These are phyloP conservation scores for Schwanniomyces vanrijiae DNA, from an alignment of 805 yeast species.

Conservation along the genomic window DNA sequence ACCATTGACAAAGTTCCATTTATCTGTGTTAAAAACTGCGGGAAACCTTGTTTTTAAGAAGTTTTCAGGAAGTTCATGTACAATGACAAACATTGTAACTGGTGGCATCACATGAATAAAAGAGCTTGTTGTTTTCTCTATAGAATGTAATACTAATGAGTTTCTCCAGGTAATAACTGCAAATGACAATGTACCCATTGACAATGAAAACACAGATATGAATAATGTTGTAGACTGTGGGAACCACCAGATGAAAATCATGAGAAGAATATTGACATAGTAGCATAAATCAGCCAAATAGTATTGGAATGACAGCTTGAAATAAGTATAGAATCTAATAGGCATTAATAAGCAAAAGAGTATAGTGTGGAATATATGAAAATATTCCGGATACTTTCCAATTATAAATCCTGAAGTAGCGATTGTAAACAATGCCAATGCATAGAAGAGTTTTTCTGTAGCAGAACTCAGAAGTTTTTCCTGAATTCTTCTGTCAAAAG, in stretches of 20 bases:
- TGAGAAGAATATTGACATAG: slow-evolving; percentile 72
- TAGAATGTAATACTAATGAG: slow-evolving; percentile 84
- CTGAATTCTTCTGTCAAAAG: slow-evolving; percentile 38
- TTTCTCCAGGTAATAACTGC: slow-evolving; percentile 97
- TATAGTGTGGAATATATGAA: slow-evolving; percentile 73
- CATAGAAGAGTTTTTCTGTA: slow-evolving; percentile 77
- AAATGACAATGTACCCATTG: slow-evolving; percentile 87
- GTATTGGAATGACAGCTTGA: slow-evolving; percentile 76
- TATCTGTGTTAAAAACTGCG: slow-evolving; percentile 64
- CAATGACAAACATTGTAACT: slow-evolving; percentile 78
- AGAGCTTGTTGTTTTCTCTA: slow-evolving; percentile 89
- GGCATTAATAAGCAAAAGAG: slow-evolving; percentile 72
- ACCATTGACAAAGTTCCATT: slow-evolving; percentile 72
- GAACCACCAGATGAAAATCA: slow-evolving; percentile 77
- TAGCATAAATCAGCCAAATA: slow-evolving; percentile 92
- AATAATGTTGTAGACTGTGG: slow-evolving; percentile 74
- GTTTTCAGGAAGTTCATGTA: slow-evolving; percentile 65
- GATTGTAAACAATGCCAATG: slow-evolving; percentile 65
- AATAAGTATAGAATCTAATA: slow-evolving; percentile 77
- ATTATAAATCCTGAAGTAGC: slow-evolving; percentile 73
- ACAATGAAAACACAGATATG: slow-evolving; percentile 79
- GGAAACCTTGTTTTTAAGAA: slow-evolving; percentile 67
- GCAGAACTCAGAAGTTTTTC: slow-evolving; percentile 31
- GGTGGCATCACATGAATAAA: slow-evolving; percentile 93
- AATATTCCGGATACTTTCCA: slow-evolving; percentile 73